Evolutionary conservation across 2,329 filamentous ascomycete genomes (phyloP), one percentile per base, ranked within the genome.

Genomic region (Diaporthe australafricana): DNA sequence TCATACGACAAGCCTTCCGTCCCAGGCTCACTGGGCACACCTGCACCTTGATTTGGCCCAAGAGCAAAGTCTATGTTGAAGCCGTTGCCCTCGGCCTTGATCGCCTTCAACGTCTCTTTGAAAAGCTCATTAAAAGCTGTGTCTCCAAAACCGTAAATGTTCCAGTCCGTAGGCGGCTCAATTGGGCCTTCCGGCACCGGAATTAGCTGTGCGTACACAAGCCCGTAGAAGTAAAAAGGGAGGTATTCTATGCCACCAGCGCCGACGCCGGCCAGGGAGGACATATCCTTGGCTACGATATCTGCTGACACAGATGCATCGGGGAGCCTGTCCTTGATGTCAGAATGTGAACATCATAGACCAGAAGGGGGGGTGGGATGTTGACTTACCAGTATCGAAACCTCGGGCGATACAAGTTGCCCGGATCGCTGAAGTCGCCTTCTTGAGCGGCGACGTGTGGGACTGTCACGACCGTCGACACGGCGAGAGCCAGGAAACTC

Each of bases 41-140:
- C 86, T 56, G 83, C 80, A 5, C 85, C 86, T 74, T 86, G 83
- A 72, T 85, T 85, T 0, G 85, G 82, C 0, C 85, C 86, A 1
- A 87, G 60, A 0, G 82, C 78, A 74, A 86, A 84, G 73, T 88
- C 85, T 75, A 88, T 80, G 5, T 82, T 69, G 12, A 87, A 55
- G 0, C 77, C 81, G 22, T 79, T 71, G 0, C 84, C 80, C 20
- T 80, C 77, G 14, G 77, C 74, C 1, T 83, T 81, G 68, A 81
- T 68, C 16, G 70, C 25, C 76, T 70, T 60, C 79, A 80, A 32
- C 79, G 67, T 25, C 76, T 73, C 17, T 76, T 38, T 38, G 20
- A 45, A 48, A 22, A 48, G 48, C 47, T 63, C 25, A 50, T 68
- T 74, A 16, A 68, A 74, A 1, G 82, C 78, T 6, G 77, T 74